Evolutionary conservation across 2,329 filamentous ascomycete species (phyloP).

Genomic region (Colletotrichum camelliae): DNA sequence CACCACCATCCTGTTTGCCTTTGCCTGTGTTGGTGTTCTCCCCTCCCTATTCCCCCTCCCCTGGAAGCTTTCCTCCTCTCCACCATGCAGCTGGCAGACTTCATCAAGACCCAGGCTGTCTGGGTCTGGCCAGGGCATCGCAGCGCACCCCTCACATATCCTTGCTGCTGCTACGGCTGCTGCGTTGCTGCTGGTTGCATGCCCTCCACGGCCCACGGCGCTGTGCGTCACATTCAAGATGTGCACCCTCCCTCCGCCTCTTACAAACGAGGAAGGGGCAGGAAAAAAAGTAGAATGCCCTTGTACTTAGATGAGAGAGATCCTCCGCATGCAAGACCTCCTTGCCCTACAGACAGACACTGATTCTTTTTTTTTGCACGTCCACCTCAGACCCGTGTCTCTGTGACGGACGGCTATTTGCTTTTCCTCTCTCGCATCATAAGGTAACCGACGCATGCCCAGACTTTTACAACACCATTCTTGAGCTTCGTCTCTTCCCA

Average conservation of each 20-base stretch:
- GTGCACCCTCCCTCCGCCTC: background rate
- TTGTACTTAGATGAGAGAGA: conserved; percentile 8
- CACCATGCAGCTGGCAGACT: background rate
- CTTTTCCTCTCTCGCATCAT: background rate
- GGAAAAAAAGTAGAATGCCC: background rate
- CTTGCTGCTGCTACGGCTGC: background rate
- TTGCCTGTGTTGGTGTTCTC: background rate
- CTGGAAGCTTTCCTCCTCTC: background rate
- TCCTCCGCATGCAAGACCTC: background rate
- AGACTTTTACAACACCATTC: conserved; percentile 8
- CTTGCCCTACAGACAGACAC: background rate
- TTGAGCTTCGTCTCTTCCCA: background rate
- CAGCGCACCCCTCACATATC: background rate
- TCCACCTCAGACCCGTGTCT: background rate
- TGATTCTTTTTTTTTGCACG: background rate
- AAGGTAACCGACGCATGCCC: conserved; percentile 7
- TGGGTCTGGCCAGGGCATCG: background rate
- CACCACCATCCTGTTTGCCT: background rate
- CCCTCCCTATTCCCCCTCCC: background rate
- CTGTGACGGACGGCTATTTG: background rate
- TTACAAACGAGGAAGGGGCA: background rate
- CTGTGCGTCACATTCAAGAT: conserved; percentile 15
- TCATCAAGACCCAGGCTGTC: background rate
- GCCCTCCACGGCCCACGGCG: background rate
- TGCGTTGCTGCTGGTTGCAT: background rate